Conservation (phyloP, 805 yeast species). For the Yamadazyma laniorum region DNA sequence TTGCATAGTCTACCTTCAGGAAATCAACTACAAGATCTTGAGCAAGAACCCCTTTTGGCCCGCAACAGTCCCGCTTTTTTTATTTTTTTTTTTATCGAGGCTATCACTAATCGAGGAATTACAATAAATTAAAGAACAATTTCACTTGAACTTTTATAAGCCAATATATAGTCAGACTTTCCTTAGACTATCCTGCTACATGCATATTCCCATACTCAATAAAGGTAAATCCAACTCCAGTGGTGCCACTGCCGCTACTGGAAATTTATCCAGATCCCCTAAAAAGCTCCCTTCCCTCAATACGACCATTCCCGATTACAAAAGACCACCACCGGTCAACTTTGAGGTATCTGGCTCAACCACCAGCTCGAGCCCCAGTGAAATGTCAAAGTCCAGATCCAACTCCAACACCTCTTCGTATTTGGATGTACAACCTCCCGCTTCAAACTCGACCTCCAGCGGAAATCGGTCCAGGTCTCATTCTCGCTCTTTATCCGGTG, state of each 20-base stretch:
- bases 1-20: too few species aligned
- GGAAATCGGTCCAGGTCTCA: conserved; percentile 8
- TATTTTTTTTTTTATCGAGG: not conserved
- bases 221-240: conserved; percentile 2
- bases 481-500: conserved; percentile 4
- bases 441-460: not conserved
- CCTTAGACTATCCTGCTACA: too few species aligned
- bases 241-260: not conserved
- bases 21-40: too few species aligned
- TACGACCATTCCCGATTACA: conserved; percentile 8
- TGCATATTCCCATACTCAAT: conserved; percentile 7
- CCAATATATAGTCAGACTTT: too few species aligned
- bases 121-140: too few species aligned
- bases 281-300: conserved; percentile 1
- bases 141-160: too few species aligned
- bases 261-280: not conserved
- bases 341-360: conserved; percentile 4
- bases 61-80: not conserved
- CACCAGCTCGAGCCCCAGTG: conserved; percentile 7
- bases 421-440: not conserved
- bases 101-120: not conserved
- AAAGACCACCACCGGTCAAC: conserved; percentile 8
- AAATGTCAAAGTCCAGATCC: conserved; percentile 8
- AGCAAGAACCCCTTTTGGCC: too few species aligned
- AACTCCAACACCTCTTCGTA: conserved; percentile 5